Evolutionary conservation across 805 yeast species (phyloP).

Genomic region (Yamadazyma sp.): DNA sequence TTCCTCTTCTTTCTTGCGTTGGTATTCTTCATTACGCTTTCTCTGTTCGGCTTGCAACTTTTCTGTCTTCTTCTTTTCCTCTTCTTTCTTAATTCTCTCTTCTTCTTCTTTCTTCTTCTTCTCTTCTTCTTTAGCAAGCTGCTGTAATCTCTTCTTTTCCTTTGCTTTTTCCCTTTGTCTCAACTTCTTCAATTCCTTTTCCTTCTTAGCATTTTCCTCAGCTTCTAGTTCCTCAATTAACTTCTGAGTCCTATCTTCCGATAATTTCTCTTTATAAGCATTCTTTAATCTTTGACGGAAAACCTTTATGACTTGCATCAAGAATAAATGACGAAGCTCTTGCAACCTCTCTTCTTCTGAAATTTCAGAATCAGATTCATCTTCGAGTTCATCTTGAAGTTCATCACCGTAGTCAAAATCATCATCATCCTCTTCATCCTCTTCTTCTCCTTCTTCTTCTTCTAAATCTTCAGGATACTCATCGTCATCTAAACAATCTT

Average conservation of each 20-base stretch:
- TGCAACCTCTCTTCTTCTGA: slow-evolving; percentile 62
- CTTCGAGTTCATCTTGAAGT: slow-evolving; percentile 39
- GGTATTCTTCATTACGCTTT: slow-evolving; percentile 36
- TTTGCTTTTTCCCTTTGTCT: slow-evolving; percentile 66
- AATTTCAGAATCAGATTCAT: slow-evolving; percentile 33
- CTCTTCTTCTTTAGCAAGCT: slow-evolving; percentile 63
- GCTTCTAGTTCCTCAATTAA: slow-evolving; percentile 68
- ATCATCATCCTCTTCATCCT: slow-evolving; percentile 33
- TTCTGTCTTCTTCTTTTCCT: slow-evolving; percentile 28
- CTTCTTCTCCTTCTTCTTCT: slow-evolving; percentile 23
- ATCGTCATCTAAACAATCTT: slow-evolving; percentile 16
- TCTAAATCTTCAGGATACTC: slow-evolving; percentile 17
- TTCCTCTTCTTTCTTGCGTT: slow-evolving; percentile 45
- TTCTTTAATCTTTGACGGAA: slow-evolving; percentile 69
- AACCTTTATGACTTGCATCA: slow-evolving; percentile 73
- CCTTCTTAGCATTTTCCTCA: slow-evolving; percentile 62
- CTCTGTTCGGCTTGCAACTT: slow-evolving; percentile 35
- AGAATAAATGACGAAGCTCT: slow-evolving; percentile 78
- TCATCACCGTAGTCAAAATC: slow-evolving; percentile 40
- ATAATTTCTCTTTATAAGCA: slow-evolving; percentile 76
- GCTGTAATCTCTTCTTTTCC: slow-evolving; percentile 64
- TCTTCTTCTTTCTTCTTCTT: slow-evolving; percentile 51
- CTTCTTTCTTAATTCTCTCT: slow-evolving; percentile 39
- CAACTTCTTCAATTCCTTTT: slow-evolving; percentile 62
- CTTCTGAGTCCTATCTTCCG: slow-evolving; percentile 66